These are phyloP conservation scores for Stephania japonica DNA, from an alignment of 164 flowering plant species.

Conservation along the genomic window DNA sequence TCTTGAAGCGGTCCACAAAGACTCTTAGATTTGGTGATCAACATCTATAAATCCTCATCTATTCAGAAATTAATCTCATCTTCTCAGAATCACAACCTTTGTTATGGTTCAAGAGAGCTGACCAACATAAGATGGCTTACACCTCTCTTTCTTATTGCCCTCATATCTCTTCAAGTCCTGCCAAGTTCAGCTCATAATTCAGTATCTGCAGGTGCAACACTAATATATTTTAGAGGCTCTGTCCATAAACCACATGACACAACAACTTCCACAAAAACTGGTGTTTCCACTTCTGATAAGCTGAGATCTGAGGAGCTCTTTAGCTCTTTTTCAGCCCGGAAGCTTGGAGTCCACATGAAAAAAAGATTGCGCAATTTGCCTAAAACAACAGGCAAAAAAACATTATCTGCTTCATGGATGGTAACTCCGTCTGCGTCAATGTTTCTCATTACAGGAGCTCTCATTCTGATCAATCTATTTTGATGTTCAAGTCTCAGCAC, in stretches of 20 bases:
- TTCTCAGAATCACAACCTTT: not conserved
- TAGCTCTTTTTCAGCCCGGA: not conserved
- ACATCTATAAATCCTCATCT: no score
- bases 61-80: not conserved
- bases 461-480: not conserved
- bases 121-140: not conserved
- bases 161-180: conserved; percentile 8
- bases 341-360: conserved; percentile 2
- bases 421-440: not conserved
- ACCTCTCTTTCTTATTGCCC: conserved; percentile 1
- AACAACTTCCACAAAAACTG: not conserved
- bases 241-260: not conserved
- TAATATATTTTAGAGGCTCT: not conserved
- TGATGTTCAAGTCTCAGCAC: not conserved
- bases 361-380: not conserved
- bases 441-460: not conserved
- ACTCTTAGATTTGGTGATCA: no score
- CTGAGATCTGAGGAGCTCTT: not conserved
- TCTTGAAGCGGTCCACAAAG: no score
- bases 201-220: not conserved
- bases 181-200: conserved; percentile 1
- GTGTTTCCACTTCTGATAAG: not conserved
- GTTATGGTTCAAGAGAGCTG: not conserved
- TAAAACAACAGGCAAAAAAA: not conserved
- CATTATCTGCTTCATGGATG: not conserved